phyloP scores from a whole-genome alignment of 106 monocot genomes.

The Dendrobium huoshanense region DNA sequence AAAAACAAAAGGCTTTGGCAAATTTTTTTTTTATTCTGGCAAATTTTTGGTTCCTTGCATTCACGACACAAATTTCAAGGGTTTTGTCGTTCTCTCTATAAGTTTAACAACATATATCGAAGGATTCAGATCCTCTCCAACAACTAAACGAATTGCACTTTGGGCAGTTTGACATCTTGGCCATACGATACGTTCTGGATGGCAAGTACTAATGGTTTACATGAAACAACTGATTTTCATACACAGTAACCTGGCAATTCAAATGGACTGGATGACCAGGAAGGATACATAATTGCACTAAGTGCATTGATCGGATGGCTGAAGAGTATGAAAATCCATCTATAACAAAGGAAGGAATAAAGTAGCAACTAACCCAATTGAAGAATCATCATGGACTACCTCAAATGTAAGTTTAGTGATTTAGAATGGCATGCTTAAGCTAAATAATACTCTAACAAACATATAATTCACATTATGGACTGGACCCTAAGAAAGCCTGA shows the following conservation, averaged over 20 bases:
- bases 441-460: neutral
- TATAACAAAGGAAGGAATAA: neutral
- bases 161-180: too few species aligned
- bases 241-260: neutral
- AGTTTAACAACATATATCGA: too few species aligned
- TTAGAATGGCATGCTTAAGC: neutral
- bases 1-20: too few species aligned
- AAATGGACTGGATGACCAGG: neutral
- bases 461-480: neutral
- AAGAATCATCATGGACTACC: neutral
- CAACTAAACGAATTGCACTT: too few species aligned
- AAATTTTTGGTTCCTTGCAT: too few species aligned
- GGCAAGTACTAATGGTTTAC: neutral
- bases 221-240: neutral
- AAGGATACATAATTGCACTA: neutral
- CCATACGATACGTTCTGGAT: too few species aligned
- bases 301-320: neutral
- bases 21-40: too few species aligned
- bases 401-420: neutral
- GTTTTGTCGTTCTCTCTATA: too few species aligned
- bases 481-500: neutral
- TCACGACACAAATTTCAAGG: too few species aligned
- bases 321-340: neutral
- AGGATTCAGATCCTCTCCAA: too few species aligned
- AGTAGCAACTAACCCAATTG: neutral